Evolutionary conservation across 1,139 yeast species (phyloP), one percentile per base, ranked within the genome.

Genomic region (Hansenula lynferdii): DNA sequence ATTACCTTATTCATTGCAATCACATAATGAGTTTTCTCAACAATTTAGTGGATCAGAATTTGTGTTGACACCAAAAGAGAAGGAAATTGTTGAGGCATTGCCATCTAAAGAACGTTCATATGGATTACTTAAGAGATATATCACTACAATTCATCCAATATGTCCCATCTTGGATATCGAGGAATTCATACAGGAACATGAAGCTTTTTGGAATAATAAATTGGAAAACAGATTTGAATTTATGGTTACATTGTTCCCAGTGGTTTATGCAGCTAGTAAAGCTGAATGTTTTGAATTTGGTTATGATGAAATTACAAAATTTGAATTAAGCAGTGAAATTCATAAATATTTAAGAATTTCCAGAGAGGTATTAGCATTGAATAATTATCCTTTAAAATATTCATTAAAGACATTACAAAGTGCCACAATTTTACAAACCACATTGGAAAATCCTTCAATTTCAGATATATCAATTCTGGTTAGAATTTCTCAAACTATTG

Each of bases 401-500:
- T 72, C 74, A 35, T 61, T 72, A 6, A 70, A 72, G 1, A 57
- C 72, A 14, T 55, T 75, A 15, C 62, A 73, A 28, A 77, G 77
- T 18, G 71, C 73, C 42, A 78, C 74, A 3, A 62, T 75, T 22
- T 63, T 75, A 37, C 78, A 74, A 50, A 71, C 76, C n/a, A 72
- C 77, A 0, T 63, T 75, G 4, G 79, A 78, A 16, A 74, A 74
- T 43, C 80, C 80, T 4, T 71, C 77, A 7, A 40, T 56, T 21
- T 51, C 55, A 23, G 58, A 56, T 25, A 50, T 58, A 30, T 59
- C 65, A 3, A 52, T 55, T 3, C 46, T 64, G 33, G 59, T 75
- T 4, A 53, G 82, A 35, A 72, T 75, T 46, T 80, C 82, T 1
- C 78, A 77, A 51, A 64, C 72, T 36, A 60, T 76, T 24, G 77